These are phyloP conservation scores for Cicer bijugum DNA, from an alignment of 306 rosid genomes.

Conservation along the genomic window DNA sequence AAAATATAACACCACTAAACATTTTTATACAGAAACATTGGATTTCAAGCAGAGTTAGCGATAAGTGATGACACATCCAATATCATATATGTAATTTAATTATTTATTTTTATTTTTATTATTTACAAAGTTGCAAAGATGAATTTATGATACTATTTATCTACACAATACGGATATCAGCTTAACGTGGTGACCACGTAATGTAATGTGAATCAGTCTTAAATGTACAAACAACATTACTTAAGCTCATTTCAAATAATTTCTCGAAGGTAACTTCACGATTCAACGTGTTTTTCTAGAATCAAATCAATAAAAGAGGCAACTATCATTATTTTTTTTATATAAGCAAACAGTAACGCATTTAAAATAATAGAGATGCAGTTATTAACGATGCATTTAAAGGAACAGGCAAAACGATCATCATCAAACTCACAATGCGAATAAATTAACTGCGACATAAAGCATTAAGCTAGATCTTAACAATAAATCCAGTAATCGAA, in stretches of 20 bases:
- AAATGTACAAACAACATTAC: not conserved
- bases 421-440: slow-evolving; percentile 3
- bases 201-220: not conserved
- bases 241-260: not conserved
- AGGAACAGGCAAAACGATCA: not conserved
- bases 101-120: not conserved
- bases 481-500: slow-evolving; percentile 16
- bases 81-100: not conserved
- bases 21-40: not conserved
- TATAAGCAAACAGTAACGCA: not conserved
- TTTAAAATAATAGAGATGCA: not conserved
- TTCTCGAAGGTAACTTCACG: slow-evolving; percentile 4
- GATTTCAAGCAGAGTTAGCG: not conserved
- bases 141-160: not conserved
- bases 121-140: not conserved
- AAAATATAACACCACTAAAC: slow-evolving; percentile 20
- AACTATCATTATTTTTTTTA: not conserved
- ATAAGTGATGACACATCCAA: slow-evolving; percentile 5
- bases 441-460: not conserved
- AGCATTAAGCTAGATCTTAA: slow-evolving; percentile 26
- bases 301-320: slow-evolving; percentile 20
- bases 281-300: not conserved
- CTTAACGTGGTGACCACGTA: not conserved
- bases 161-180: not conserved
- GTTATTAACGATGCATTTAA: not conserved